Percentiles rank a stretch among this genome's conserved stretches.
phyloP scores from a whole-genome alignment of 2,329 filamentous ascomycete species.

The Aspergillus costaricaensis region DNA sequence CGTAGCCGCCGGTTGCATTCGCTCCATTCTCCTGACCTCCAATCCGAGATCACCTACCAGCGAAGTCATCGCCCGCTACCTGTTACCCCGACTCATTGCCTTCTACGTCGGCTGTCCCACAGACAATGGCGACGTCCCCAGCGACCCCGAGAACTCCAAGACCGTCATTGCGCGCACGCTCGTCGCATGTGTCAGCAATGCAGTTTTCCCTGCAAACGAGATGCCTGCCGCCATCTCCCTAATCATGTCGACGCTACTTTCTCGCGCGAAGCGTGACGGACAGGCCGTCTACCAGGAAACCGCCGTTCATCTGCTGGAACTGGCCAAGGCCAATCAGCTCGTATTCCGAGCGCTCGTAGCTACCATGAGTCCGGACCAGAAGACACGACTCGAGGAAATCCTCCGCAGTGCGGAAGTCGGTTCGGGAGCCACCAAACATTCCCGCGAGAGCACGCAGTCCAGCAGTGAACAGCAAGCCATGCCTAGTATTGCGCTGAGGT shows the following conservation, averaged over 20 bases:
- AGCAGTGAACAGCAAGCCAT: constrained; percentile 56
- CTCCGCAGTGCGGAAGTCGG: constrained; percentile 63
- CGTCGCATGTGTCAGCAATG: constrained; percentile 65
- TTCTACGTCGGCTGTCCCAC: constrained; percentile 62
- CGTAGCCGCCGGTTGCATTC: constrained; percentile 85
- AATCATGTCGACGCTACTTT: constrained; percentile 74
- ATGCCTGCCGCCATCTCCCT: constrained; percentile 65
- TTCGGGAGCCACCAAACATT: constrained; percentile 35
- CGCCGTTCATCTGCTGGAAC: constrained; percentile 73
- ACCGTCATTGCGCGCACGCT: constrained; percentile 72
- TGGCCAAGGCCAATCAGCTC: constrained; percentile 72
- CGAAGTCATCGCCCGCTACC: constrained; percentile 70
- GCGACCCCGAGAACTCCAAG: constrained; percentile 74
- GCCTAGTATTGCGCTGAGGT: constrained; percentile 90
- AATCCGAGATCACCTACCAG: constrained; percentile 64
- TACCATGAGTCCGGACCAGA: constrained; percentile 69
- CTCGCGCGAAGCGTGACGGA: constrained; percentile 67
- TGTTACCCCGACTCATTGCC: constrained; percentile 72
- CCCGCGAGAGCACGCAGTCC: constrained; percentile 46
- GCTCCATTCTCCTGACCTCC: constrained; percentile 74
- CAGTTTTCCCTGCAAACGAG: constrained; percentile 34
- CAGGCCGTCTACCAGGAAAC: constrained; percentile 67
- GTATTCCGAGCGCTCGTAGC: constrained; percentile 75
- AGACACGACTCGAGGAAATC: constrained; percentile 77
- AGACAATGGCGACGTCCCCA: constrained; percentile 61